Percentiles rank a stretch among this genome's conserved stretches.
Evolutionary conservation across 441 rosid species (phyloP).

Genomic region (Caryocar brasiliense): DNA sequence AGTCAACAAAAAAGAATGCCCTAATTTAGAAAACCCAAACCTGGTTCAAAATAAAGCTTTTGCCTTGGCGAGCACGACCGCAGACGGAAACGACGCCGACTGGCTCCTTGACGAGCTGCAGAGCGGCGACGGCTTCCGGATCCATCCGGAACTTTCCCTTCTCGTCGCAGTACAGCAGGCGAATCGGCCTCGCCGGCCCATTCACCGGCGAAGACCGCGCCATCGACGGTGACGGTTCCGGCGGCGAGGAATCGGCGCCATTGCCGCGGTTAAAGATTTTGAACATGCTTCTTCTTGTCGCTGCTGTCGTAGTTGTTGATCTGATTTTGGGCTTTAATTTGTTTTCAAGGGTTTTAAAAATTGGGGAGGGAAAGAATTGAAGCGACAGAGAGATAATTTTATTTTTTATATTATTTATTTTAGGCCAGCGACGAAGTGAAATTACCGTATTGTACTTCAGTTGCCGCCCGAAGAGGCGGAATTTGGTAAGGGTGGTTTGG

Average conservation of each 20-base stretch:
- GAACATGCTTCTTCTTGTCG: slow-evolving; percentile 31
- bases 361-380: slow-evolving; percentile 26
- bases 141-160: slow-evolving; percentile 95
- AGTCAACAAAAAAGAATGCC: too few relatives aligned
- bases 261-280: slow-evolving; percentile 41
- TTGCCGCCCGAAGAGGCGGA: neutral
- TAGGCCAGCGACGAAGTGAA: too few relatives aligned
- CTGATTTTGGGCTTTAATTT: neutral
- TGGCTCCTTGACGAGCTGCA: slow-evolving; percentile 90
- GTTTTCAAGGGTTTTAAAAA: slow-evolving; percentile 23
- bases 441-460: slow-evolving; percentile 8
- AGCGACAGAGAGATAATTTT: too few relatives aligned
- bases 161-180: slow-evolving; percentile 77
- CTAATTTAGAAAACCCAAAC: slow-evolving; percentile 19
- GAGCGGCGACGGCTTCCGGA: slow-evolving; percentile 87
- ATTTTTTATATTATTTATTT: too few relatives aligned
- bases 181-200: slow-evolving; percentile 85
- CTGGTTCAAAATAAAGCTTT: slow-evolving; percentile 90
- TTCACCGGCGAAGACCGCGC: slow-evolving; percentile 38
- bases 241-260: slow-evolving; percentile 30
- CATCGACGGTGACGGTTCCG: slow-evolving; percentile 18
- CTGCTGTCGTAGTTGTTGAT: neutral
- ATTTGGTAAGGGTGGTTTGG: slow-evolving; percentile 10
- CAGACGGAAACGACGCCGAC: slow-evolving; percentile 93
- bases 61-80: slow-evolving; percentile 95